Evolutionary conservation across 2,329 filamentous ascomycete species (phyloP), one percentile per base, ranked within the genome.

Genomic region (Hyphodiscus sp.): DNA sequence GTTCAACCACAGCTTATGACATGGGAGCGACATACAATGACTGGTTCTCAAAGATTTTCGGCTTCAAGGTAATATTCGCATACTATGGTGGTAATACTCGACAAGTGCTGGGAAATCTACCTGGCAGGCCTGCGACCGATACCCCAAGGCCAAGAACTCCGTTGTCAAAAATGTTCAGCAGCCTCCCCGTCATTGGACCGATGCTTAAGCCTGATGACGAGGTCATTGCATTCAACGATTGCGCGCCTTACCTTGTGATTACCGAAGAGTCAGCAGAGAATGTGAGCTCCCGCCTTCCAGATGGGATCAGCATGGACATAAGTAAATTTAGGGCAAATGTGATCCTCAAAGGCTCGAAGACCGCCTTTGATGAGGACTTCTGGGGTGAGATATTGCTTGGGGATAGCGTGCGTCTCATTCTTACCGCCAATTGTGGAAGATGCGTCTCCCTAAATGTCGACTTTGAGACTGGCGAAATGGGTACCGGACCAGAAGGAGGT

Each of bases 241-340:
- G 81, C 58, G 87, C 88, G 1, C 86, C 89, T 0, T 87, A 87
- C 67, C 78, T 96, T 15, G 69, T 96, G 20, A 77, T 85, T 5
- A 88, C 84, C 0, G 76, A 83, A 56, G 78, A 81, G 1, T 94
- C 87, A 1, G 76, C 91, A n/a, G 70, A 75, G 19, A 77, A 88
- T 61, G 79, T 95, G 46, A 81, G 79, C 33, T 66, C 67, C 6
- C 76, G 83, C 3, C 69, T 89, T 6, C 70, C 76, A 0, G 66
- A 67, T 0, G 73, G 70, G 13, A 68, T 76, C 29, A 64, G 71
- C 19, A 77, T 87, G 71, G 82, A 85, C 50, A 80, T 87, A 66
- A 78, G 77, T 41, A 86, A 86, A 62, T 87, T 90, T 68, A 80
- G 87, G 38, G 85, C 86, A 0, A 91, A 89, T 65, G 79, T 91